Evolutionary conservation across 129 eudicot genomes (phyloP), one percentile per base, ranked within the genome.

Genomic region (Helianthus tuberosus): DNA sequence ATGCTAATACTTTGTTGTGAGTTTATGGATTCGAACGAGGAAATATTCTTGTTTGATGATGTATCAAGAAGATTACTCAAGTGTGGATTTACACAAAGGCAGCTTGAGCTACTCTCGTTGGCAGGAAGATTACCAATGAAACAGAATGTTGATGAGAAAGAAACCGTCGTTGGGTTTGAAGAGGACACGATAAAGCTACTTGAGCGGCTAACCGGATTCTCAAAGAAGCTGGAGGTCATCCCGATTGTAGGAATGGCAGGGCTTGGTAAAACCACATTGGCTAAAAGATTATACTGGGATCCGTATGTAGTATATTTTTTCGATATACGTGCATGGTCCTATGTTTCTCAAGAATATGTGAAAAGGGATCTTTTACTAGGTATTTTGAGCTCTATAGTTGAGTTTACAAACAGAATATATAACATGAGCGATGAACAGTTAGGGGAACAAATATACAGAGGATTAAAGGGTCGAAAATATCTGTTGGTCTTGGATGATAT

Each of bases 201-300:
- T 13, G 83, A 65, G n/a, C 39, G 57, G 53, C 85, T 82, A 12
- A 49, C 69, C 5, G 75, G 82, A 46, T 77, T 52, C 16, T n/a
- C n/a, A n/a, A n/a, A n/a, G n/a, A n/a, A n/a, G n/a, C n/a, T 68
- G 36, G 73, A 74, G 46, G 64, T 83, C 39, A 62, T 86, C 63
- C 68, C 85, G 41, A 57, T 86, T 35, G 66, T 76, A 23, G 90
- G 90, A 43, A 86, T 79, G 90, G 75, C 85, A 51, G 90, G 86
- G 36, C 60, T 78, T 2, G 88, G 88, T 27, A 84, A 84, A 69
- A 84, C 85, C 3, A 84, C 85, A 44, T 49, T 80, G 32, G 88
- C 88, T 6, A 64, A 68, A 69, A 77, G 58, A 64, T 23, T 84
- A 29, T 84, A 72, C 69, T 13, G 73, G 15, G 66, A 84, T 80